These are phyloP conservation scores for Udeniomyces megalosporus DNA, from an alignment of 768 basidiomycete genomes.

Conservation along the genomic window DNA sequence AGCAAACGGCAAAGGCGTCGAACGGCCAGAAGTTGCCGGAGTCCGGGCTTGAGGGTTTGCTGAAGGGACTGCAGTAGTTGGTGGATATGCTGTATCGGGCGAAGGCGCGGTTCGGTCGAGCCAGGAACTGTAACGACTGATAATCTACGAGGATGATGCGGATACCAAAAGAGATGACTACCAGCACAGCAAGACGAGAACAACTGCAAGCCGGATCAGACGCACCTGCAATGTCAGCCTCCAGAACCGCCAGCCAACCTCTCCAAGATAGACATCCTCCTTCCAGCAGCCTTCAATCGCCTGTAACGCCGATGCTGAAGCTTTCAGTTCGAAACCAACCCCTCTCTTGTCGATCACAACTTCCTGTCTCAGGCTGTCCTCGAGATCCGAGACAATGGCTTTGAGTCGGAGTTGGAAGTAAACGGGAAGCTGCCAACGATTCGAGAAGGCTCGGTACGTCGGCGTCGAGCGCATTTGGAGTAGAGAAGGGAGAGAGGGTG, in stretches of 20 bases:
- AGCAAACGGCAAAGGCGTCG: not conserved
- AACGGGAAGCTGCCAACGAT: constrained; percentile 87
- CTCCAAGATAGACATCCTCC: not conserved
- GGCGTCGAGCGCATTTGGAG: constrained; percentile 56
- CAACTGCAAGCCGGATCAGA: constrained; percentile 57
- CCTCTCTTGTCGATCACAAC: not conserved
- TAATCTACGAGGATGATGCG: constrained; percentile 37
- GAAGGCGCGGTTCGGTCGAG: constrained; percentile 45
- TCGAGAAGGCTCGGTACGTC: constrained; percentile 53
- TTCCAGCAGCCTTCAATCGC: not conserved
- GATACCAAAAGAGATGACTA: not conserved
- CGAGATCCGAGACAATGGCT: constrained; percentile 64
- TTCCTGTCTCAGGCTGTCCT: constrained; percentile 41
- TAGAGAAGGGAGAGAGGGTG: constrained; percentile 56
- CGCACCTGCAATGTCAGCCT: constrained; percentile 32
- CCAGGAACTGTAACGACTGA: constrained; percentile 67
- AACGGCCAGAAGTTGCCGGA: not conserved
- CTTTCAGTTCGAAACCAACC: not conserved
- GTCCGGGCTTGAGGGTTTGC: not conserved
- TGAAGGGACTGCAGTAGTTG: not conserved
- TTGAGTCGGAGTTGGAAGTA: constrained; percentile 98
- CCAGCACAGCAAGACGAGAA: constrained; percentile 36
- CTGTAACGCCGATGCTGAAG: not conserved
- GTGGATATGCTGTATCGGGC: too few species aligned
- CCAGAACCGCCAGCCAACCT: constrained; percentile 15